Percentiles rank a stretch among this genome's conserved stretches.
Evolutionary conservation across 345 rosid genomes (phyloP).

Genomic region (Brassica rapa): DNA sequence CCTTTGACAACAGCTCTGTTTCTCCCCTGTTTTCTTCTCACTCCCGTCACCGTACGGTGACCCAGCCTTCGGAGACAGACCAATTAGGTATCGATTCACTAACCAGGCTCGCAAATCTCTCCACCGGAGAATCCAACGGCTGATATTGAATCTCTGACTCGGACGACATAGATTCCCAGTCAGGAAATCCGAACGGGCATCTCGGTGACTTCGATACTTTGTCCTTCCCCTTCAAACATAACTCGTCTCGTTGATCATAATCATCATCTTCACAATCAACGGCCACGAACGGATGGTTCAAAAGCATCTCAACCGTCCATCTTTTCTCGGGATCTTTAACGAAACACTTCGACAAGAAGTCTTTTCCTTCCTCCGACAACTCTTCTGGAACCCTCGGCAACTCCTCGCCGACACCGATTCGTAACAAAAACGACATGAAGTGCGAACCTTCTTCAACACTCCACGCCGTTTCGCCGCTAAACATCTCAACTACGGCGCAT

Average conservation of each 20-base stretch:
- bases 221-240: background rate
- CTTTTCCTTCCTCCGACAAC: constrained; percentile 68
- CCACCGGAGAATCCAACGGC: constrained; percentile 33
- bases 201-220: constrained; percentile 41
- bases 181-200: constrained; percentile 52
- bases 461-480: constrained; percentile 73
- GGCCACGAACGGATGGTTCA: constrained; percentile 61
- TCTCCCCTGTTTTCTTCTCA: background rate
- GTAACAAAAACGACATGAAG: constrained; percentile 47
- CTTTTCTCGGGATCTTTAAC: constrained; percentile 56
- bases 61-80: constrained; percentile 44
- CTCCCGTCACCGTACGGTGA: constrained; percentile 40
- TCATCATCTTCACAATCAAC: constrained; percentile 18
- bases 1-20: constrained; percentile 3
- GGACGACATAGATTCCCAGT: constrained; percentile 43
- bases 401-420: constrained; percentile 58
- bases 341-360: constrained; percentile 65
- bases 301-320: constrained; percentile 83
- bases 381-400: constrained; percentile 56
- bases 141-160: constrained; percentile 30
- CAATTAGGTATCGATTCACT: constrained; percentile 40
- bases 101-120: constrained; percentile 36
- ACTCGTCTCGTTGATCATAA: constrained; percentile 3
- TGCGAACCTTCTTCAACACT: constrained; percentile 31
- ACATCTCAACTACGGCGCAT: constrained; percentile 77